Evolutionary conservation across 495 filamentous ascomycete genomes (phyloP).

Genomic region (Aspergillus ostianus): DNA sequence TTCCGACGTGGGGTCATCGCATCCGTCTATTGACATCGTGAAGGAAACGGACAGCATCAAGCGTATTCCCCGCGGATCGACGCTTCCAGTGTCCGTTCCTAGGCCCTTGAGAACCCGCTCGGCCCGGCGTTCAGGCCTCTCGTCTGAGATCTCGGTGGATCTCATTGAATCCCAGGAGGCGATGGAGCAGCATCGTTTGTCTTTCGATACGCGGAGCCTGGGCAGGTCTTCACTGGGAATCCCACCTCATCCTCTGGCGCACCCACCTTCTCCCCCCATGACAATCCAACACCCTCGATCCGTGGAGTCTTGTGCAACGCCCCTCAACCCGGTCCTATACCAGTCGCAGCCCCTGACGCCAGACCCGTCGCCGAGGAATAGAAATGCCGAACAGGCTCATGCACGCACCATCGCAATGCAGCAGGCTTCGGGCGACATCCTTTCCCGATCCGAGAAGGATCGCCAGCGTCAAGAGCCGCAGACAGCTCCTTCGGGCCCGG

Average conservation of each 20-base stretch:
- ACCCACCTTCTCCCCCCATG: slow-evolving; percentile 77
- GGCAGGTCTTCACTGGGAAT: slow-evolving; percentile 50
- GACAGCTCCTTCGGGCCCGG: slow-evolving; percentile 9
- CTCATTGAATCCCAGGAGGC: slow-evolving; percentile 51
- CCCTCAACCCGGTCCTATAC: slow-evolving; percentile 39
- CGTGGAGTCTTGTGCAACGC: slow-evolving; percentile 35
- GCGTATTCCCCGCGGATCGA: slow-evolving; percentile 48
- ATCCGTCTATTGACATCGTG: slow-evolving; percentile 53
- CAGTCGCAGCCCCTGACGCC: slow-evolving; percentile 50
- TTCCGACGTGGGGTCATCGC: slow-evolving; percentile 40
- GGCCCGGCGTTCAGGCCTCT: slow-evolving; percentile 66
- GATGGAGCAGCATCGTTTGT: slow-evolving; percentile 31
- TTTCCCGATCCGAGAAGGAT: slow-evolving; percentile 38
- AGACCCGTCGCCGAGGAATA: slow-evolving; percentile 46
- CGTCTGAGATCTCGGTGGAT: slow-evolving; percentile 77
- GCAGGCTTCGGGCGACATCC: slow-evolving; percentile 38
- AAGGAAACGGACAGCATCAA: slow-evolving; percentile 58
- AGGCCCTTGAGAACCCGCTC: slow-evolving; percentile 62
- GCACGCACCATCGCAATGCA: slow-evolving; percentile 27
- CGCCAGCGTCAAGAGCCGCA: slow-evolving; percentile 14
- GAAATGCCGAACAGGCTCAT: slow-evolving; percentile 16
- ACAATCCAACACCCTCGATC: slow-evolving; percentile 63
- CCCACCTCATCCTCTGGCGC: slow-evolving; percentile 64
- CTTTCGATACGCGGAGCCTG: slow-evolving; percentile 32
- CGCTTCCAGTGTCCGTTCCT: slow-evolving; percentile 35